Evolutionary conservation across 2,329 filamentous ascomycete genomes (phyloP), one percentile per base, ranked within the genome.

Genomic region (Fusarium papillatum): DNA sequence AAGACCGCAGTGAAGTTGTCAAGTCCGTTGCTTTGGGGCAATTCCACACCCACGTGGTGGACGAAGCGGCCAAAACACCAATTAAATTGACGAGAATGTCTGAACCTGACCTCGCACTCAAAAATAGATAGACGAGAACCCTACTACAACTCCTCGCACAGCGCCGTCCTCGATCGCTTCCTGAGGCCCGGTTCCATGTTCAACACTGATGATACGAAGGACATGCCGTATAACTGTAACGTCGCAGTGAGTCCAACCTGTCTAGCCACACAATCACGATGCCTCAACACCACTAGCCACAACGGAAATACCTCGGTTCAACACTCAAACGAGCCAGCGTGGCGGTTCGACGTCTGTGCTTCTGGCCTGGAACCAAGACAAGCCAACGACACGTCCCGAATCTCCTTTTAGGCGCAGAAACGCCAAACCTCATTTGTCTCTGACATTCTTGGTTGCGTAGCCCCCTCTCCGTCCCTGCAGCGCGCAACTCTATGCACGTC

Each of bases 381-480:
- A 76, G 69, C 65, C 70, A 73, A 63, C 67, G 64, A 71, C 70
- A 74, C 71, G 73, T 73, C 74, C 69, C 66, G 61, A 71, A 74
- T 70, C 78, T 71, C 78, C 76, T 80, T 79, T 79, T 73, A 76
- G 70, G 69, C 70, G 62, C 64, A 76, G 66, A 61, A 64, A 76
- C 62, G 66, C 76, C 69, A 78, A 74, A 71, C 72, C 71, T 79
- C 78, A 69, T 78, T 76, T 72, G 75, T 78, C 73, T 79, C 74
- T 74, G 71, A 75, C 71, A 78, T 78, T 78, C 68, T 77, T 73
- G 60, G 71, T 73, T 76, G 70, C 71, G 76, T 70, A 72, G 64
- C 66, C 67, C 73, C 76, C 71, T 64, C 59, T 55, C 41, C 60
- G 66, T 64, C 66, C 57, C 64, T 64, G 29, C 31, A 48, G 29